Base-by-base conservation (phyloP, 352 stramenopile species). In the Phytophthora cryptogea region DNA sequence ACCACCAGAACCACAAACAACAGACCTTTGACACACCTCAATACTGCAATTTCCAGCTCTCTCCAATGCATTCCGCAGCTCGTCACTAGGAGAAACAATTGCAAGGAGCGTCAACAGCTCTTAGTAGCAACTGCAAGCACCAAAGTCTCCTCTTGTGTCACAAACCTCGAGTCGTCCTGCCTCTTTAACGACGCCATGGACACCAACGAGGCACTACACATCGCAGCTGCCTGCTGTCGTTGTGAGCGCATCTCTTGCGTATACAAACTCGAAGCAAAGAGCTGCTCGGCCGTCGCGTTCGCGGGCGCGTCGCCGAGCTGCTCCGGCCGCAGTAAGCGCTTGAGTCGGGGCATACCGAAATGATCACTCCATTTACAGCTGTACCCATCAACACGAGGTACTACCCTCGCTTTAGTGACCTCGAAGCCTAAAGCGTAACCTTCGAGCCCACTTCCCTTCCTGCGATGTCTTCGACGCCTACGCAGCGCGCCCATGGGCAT, bases 241-340 rank as follows among this genome's bases (percentile, higher is more conserved):
- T 73, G 27, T 8, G 56, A 40, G 4, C 53, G 39, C 46, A 68
- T 55, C 9, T 65, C 66, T 6, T 68, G 43, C 13, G 66, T 53
- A 39, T 85, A 69, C 16, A 90, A 71, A n/a, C 65, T 82, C n/a
- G 73, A 73, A 2, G 78, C 50, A 28, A 90, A 76, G 26, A 90
- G 68, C 69, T 77, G 64, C 43, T 83, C 76, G 8, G 68, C 78
- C 36, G 71, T 78, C 53, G 44, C 20, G 14, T 53, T 67, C 23
- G 44, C 40, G 0, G 49, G 13, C 8, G 52, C 62, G 30, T 69
- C 54, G 28, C 43, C 47, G 7, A 67, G 35, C 20, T 68, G 55
- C 13, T 78, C 54, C 1, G 14, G 23, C 8, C 28, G 20, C 35
- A 74, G 55, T 27, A 84, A 26, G 27, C 45, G 55, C 58, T 70